Conservation (phyloP, 2,329 filamentous ascomycete genomes). For the Rhynchosporium agropyri region DNA sequence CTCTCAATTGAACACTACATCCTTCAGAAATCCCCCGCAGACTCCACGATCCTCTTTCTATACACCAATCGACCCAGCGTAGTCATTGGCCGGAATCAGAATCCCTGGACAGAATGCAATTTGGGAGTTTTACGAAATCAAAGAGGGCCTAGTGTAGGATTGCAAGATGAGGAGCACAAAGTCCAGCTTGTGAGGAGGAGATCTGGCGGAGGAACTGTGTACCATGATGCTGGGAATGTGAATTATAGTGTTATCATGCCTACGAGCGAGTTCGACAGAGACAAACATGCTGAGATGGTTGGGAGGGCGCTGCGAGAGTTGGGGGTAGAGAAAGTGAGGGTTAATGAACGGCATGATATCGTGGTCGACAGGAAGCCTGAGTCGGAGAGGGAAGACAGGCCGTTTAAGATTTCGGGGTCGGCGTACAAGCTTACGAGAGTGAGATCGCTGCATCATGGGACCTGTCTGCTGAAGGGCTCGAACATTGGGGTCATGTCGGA, state of each 20-base stretch:
- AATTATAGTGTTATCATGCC: slow-evolving; percentile 95
- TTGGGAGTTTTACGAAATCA: slow-evolving; percentile 57
- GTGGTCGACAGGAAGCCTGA: slow-evolving; percentile 61
- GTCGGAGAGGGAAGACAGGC: slow-evolving; percentile 18
- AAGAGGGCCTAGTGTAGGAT: too few species aligned
- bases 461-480: slow-evolving; percentile 77
- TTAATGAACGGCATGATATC: slow-evolving; percentile 93
- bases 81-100: slow-evolving; percentile 94
- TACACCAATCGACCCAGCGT: slow-evolving; percentile 88
- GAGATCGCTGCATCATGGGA: slow-evolving; percentile 89
- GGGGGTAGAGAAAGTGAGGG: slow-evolving; percentile 62
- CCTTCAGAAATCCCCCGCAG: slow-evolving; percentile 69
- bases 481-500: slow-evolving; percentile 70
- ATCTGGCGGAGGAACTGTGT: slow-evolving; percentile 89
- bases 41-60: slow-evolving; percentile 79
- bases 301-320: slow-evolving; percentile 73
- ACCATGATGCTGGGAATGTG: slow-evolving; percentile 89
- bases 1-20: slow-evolving; percentile 93
- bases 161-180: slow-evolving; percentile 21
- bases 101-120: slow-evolving; percentile 93
- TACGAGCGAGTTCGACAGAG: slow-evolving; percentile 72
- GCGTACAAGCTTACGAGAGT: slow-evolving; percentile 89
- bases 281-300: slow-evolving; percentile 91
- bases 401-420: slow-evolving; percentile 85
- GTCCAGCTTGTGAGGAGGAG: slow-evolving; percentile 76